Evolutionary conservation across 1,284 basidiomycete genomes (phyloP), one percentile per base, ranked within the genome.

Genomic region (Ustilago curta): DNA sequence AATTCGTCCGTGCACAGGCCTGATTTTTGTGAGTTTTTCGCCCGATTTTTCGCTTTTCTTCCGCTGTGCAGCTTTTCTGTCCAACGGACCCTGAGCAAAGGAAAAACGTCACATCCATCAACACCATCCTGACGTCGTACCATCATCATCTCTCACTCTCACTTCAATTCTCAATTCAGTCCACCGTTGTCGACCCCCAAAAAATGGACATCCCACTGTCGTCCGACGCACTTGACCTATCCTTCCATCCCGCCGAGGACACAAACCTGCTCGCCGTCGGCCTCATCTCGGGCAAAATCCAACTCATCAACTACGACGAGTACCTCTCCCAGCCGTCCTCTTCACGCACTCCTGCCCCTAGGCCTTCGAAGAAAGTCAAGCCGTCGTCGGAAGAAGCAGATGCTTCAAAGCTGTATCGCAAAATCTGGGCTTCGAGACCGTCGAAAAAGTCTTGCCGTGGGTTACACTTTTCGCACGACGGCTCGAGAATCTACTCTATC

Each of bases 201-300:
- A 31, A 31, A 14, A 83, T 84, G 81, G 78, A 84, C 68, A 81
- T 85, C 32, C 74, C 79, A 12, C 78, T 85, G 11, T 74, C 90
- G 53, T 89, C 90, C 23, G 92, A 97, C 85, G 90, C 94, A 39
- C 95, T 97, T 84, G 95, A 97, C 86, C 87, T 97, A 48, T 89
- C 88, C 1, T 97, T 97, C 83, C 93, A 95, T 80, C 94, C 95
- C 0, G 87, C 86, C 1, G 84, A 89, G 40, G 85, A 90, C 0
- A 87, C 52, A 8, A 70, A 77, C 47, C 45, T 90, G 19, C 89
- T 95, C 9, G 94, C 92, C 83, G 88, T 91, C 6, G 92, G 90
- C 0, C 89, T 96, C 2, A 88, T 97, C 31, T 91, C 91, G 0
- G 94, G 94, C 39, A 89, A 92, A 59, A 87, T 97, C 77, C 93